Base-by-base conservation (phyloP, 108 stramenopile species). In the Mayamaea pseudoterrestris region DNA sequence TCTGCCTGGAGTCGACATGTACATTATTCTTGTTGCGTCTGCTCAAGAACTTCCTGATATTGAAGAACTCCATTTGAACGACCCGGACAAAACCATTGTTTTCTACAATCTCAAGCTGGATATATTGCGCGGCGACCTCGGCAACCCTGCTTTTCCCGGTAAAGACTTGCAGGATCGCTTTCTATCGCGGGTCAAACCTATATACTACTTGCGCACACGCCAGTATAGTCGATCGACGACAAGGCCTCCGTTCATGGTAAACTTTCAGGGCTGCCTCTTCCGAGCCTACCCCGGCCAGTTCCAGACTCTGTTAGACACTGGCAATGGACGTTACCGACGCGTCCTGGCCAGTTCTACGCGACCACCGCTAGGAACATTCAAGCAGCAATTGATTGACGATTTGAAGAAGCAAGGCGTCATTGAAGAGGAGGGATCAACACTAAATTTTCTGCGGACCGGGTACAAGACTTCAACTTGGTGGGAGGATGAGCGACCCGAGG, bases 1-100 rank as follows among this genome's bases (percentile, higher is more conserved):
- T 1, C 42, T 88, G 16, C 44, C 61, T 0, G 78, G 62, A 40
- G 69, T 65, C 9, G 82, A 85, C 49, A 63, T 93, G 54, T 96
- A 94, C 58, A 52, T 96, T 18, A 50, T 71, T 36, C 30, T 95
- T 13, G 83, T 86, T 2, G 87, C 87, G 27, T 69, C 66, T 12
- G 89, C 89, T 20, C 94, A 96, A 57, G 94, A 96, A 71, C 68
- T 96, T 31, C 94, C 94, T 16, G 94, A 96, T 58, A 71, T 96
- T 27, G 83, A 90, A 63, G 82, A 85, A 50, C 57, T 95, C 53
- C 56, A 70, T 54, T 42, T 62, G 5, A 41, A 47, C 21, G 68
- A 60, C 27, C 63, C 61, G 8, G 50, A 65, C 22, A 63, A 74
- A 12, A 71, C 74, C 25, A 84, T 96, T 54, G 74, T 93, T 13